phyloP scores from a whole-genome alignment of 23 red algal genomes.

The Chondrus crispus region DNA sequence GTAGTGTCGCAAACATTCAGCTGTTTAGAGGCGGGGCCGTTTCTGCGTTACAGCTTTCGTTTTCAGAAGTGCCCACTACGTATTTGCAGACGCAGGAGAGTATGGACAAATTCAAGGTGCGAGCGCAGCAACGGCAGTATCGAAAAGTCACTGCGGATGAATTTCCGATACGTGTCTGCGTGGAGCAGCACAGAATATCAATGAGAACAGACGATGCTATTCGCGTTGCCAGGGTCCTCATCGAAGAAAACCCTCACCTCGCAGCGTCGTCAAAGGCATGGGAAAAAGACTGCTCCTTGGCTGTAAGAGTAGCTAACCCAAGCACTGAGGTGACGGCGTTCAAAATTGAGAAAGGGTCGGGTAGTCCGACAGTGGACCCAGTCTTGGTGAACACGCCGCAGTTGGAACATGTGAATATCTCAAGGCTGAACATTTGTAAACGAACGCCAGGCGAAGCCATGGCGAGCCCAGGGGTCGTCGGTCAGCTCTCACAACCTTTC shows the following conservation, averaged over 20 bases:
- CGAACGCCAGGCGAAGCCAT: too few species aligned
- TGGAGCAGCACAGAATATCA: slow-evolving; percentile 1
- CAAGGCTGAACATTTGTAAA: too few species aligned
- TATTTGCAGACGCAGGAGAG: slow-evolving; percentile 52
- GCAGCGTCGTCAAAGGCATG: background rate
- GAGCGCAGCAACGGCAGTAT: slow-evolving; percentile 69
- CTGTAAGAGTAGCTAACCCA: too few species aligned
- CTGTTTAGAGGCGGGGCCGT: slow-evolving; percentile 6
- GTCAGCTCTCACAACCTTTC: too few species aligned
- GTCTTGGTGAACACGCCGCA: too few species aligned
- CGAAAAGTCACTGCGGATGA: slow-evolving; percentile 25
- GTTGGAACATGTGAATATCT: too few species aligned
- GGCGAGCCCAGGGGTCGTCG: too few species aligned
- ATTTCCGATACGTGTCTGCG: slow-evolving; percentile 29
- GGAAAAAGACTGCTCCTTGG: too few species aligned
- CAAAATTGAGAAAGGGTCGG: too few species aligned
- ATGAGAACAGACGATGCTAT: slow-evolving; percentile 48
- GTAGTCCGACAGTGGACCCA: too few species aligned
- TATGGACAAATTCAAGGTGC: slow-evolving; percentile 54
- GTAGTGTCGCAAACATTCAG: background rate
- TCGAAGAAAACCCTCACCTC: slow-evolving; percentile 46
- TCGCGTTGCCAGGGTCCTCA: slow-evolving; percentile 18
- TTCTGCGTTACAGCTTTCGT: slow-evolving; percentile 19
- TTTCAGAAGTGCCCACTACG: background rate
- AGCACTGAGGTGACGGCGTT: too few species aligned